Evolutionary conservation across 23 red algal species (phyloP), one percentile per base, ranked within the genome.

Genomic region (Porphyridium purpureum): DNA sequence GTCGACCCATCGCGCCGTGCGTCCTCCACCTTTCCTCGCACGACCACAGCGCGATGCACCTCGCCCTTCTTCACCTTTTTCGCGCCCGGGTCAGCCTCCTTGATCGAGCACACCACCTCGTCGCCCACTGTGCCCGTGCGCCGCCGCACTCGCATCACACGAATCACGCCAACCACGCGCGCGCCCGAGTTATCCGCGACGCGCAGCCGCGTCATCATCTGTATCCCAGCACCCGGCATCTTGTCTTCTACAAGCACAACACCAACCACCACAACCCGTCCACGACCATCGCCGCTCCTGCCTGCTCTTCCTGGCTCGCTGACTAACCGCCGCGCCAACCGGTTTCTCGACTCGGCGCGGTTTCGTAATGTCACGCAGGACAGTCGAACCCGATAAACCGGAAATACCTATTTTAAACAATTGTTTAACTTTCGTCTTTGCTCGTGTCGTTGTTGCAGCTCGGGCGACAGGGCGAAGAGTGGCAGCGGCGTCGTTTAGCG

Each of bases 171-270:
- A 11, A 82, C 66, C 46, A 67, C 57, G 36, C 72, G 68, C 11
- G 76, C 76, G 47, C 76, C 76, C n/a, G 62, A 69, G 49, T 82
- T 82, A 35, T 82, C 76, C n/a, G 76, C 76, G 35, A 82, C 76
- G 53, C 55, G 47, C 55, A 82, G 56, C 11, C 70, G 64, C 11
- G 76, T 82, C 40, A 64, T 64, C 54, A 82, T 69, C 44, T 82
- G 76, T 28, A 82, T 66, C 76, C n/a, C n/a, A n/a, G n/a, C n/a
- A n/a, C n/a, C n/a, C n/a, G n/a, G n/a, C n/a, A n/a, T n/a, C n/a
- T n/a, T n/a, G n/a, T n/a, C n/a, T n/a, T n/a, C n/a, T n/a, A n/a
- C n/a, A n/a, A n/a, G n/a, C n/a, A n/a, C n/a, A n/a, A n/a, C n/a
- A n/a, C n/a, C n/a, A n/a, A n/a, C n/a, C n/a, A n/a, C n/a, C n/a